Evolutionary conservation across 2,329 filamentous ascomycete species (phyloP), one percentile per base, ranked within the genome.

Genomic region (Fusarium pilosicola): DNA sequence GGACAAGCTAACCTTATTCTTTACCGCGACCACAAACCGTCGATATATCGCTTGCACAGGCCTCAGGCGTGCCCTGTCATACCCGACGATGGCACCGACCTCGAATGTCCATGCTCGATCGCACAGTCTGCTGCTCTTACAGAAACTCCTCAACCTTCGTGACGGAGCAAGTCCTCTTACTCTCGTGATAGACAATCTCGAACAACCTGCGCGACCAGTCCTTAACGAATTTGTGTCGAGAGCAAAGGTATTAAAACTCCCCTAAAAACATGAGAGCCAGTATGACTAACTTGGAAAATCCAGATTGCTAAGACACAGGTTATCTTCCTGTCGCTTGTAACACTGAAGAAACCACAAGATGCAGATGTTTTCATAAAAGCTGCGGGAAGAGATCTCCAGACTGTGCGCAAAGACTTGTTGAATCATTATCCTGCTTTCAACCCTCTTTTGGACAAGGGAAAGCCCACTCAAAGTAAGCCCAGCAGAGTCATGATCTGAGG

Each of bases 121-220:
- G 26, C 95, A 97, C 82, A 95, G 95, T 80, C 84, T 97, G 28
- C 89, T 97, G 6, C 86, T 97, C 6, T 91, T 97, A 62, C 93
- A 95, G 72, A 95, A 94, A 79, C 86, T 97, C 5, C 86, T 97
- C 72, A 94, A 91, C 79, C 86, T 94, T 63, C 89, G 94, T 71
- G 93, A 96, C 81, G 91, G 90, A 64, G 91, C 93, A 20, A 97
- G 94, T 55, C 96, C 96, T 6, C 90, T 98, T 78, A 98, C 95
- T 0, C 85, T 98, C 32, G 83, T 98, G 7, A 86, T 97, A 64
- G 96, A 98, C 82, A 94, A 88, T 39, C 86, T 98, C 36, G 94
- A 97, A 83, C 95, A 97, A 83, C 90, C 91, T 32, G 93, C 91
- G 12, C 87, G 86, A 36, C 91, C 91, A 1, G 83, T 97, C 8